Evolutionary conservation across 2,329 filamentous ascomycete species (phyloP).

Genomic region (Diaporthe aspalathi): DNA sequence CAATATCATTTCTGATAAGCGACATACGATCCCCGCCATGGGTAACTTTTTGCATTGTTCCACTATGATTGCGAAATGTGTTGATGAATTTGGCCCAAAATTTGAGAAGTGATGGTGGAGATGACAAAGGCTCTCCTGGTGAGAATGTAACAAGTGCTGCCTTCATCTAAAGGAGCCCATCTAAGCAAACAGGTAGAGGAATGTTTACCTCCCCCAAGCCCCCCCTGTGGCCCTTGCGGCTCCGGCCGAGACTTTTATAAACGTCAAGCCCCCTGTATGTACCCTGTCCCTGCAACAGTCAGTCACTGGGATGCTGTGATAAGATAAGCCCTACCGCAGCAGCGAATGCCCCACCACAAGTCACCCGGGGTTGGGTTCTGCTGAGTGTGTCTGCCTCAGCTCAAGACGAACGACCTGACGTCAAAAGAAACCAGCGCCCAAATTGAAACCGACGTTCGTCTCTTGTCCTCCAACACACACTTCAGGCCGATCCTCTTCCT

Average conservation of each 20-base stretch:
- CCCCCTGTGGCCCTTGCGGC: background rate
- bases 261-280: background rate
- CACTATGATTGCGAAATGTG: too few relatives aligned
- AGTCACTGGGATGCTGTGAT: background rate
- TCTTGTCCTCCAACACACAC: background rate
- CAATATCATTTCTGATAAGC: too few relatives aligned
- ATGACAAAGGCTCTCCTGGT: background rate
- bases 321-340: constrained; percentile 34
- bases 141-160: background rate
- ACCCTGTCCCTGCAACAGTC: background rate
- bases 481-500: background rate
- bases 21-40: too few relatives aligned
- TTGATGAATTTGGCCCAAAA: too few relatives aligned
- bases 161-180: too few relatives aligned
- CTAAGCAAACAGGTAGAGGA: background rate
- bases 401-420: constrained; percentile 3
- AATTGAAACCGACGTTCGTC: constrained; percentile 3
- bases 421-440: constrained; percentile 9
- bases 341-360: constrained; percentile 12
- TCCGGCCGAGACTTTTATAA: constrained; percentile 1
- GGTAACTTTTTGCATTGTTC: too few relatives aligned
- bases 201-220: background rate
- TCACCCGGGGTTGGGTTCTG: constrained; percentile 13
- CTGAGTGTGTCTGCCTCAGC: constrained; percentile 1
- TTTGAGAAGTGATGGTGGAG: background rate